Conservation (phyloP, 495 filamentous ascomycete genomes). For the Penicillium goetzii region DNA sequence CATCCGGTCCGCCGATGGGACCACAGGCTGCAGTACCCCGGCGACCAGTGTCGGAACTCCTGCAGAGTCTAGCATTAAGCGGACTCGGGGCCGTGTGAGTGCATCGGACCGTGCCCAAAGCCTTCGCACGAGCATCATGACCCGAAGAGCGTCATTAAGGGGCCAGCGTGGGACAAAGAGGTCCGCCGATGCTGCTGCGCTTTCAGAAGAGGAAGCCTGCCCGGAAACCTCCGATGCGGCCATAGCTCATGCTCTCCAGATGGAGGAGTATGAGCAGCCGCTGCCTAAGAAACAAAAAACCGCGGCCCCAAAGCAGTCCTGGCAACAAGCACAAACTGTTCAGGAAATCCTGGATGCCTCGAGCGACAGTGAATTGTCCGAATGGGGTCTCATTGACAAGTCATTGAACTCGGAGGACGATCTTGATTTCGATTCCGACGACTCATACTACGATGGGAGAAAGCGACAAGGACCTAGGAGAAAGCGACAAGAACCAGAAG, state of each 20-base stretch:
- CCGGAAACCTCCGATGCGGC: constrained; percentile 54
- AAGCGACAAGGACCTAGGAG: neutral
- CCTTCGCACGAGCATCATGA: constrained; percentile 40
- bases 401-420: constrained; percentile 9
- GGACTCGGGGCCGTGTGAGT: constrained; percentile 38
- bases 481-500: neutral
- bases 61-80: constrained; percentile 39
- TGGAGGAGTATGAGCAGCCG: constrained; percentile 59
- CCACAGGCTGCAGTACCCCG: constrained; percentile 71
- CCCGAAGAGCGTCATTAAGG: constrained; percentile 31
- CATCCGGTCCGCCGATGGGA: constrained; percentile 45
- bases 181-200: constrained; percentile 17
- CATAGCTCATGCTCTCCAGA: constrained; percentile 62
- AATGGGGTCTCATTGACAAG: constrained; percentile 4
- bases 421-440: neutral
- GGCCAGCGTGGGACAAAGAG: constrained; percentile 39
- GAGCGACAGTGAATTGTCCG: constrained; percentile 12
- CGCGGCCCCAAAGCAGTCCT: neutral
- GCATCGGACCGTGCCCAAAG: constrained; percentile 45
- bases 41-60: constrained; percentile 75
- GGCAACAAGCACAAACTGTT: neutral
- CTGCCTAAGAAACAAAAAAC: constrained; percentile 33
- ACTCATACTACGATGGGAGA: neutral
- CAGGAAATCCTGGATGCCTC: constrained; percentile 7
- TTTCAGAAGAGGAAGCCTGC: constrained; percentile 37